Evolutionary conservation across 1,284 basidiomycete species (phyloP).

Genomic region (Butyriboletus appendiculatus): DNA sequence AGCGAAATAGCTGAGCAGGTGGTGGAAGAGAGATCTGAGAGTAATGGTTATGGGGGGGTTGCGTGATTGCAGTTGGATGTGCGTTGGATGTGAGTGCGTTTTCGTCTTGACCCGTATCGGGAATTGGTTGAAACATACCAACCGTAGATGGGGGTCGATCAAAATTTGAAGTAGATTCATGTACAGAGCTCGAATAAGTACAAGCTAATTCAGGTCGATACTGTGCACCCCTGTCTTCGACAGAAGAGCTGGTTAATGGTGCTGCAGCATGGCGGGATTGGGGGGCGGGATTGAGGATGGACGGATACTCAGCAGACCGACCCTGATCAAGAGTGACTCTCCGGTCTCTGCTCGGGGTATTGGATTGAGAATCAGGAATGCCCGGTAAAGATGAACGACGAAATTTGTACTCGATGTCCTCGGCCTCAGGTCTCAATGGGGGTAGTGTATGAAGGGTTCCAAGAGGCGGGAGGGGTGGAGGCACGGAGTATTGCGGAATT

Average conservation of each 20-base stretch:
- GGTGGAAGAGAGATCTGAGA: conserved; percentile 35
- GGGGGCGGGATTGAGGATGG: background rate
- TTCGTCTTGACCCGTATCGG: conserved; percentile 9
- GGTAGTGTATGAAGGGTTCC: conserved; percentile 28
- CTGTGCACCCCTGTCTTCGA: conserved; percentile 17
- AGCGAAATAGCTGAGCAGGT: conserved; percentile 31
- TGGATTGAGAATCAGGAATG: conserved; percentile 11
- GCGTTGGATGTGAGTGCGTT: conserved; percentile 13
- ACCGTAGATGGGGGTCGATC: conserved; percentile 21
- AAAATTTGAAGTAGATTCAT: conserved; percentile 19
- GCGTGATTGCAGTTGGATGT: conserved; percentile 1
- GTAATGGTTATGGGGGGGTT: conserved; percentile 14
- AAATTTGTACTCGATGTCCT: conserved; percentile 34
- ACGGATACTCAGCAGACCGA: conserved; percentile 18
- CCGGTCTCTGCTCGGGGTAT: conserved; percentile 11
- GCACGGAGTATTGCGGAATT: conserved; percentile 30
- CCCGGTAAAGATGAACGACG: conserved; percentile 34
- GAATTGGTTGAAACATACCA: conserved; percentile 16
- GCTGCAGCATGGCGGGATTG: conserved; percentile 5
- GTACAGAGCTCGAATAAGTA: conserved; percentile 20
- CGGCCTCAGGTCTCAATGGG: conserved; percentile 27
- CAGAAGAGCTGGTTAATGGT: conserved; percentile 5
- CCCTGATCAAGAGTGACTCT: conserved; percentile 18
- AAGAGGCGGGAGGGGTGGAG: conserved; percentile 26
- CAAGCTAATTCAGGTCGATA: conserved; percentile 18